These are phyloP conservation scores for Termitomyces sp. DNA, from an alignment of 768 basidiomycete genomes.

Conservation along the genomic window DNA sequence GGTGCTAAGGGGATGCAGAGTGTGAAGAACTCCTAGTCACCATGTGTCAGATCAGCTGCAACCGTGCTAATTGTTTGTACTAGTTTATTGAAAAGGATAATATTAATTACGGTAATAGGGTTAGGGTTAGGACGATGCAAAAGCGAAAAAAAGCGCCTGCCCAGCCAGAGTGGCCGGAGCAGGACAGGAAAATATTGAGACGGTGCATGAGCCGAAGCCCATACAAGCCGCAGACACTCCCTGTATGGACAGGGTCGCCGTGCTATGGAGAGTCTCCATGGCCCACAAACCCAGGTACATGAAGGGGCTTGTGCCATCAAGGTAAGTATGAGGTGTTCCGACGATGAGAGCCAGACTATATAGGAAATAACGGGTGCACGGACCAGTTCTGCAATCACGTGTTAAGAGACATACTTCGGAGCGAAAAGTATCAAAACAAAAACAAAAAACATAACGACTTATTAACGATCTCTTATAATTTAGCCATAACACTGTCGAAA, in stretches of 20 bases:
- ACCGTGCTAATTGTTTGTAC: too few relatives aligned
- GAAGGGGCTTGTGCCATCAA: slow-evolving; percentile 41
- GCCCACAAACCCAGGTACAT: slow-evolving; percentile 52
- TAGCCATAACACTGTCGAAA: not conserved
- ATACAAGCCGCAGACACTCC: slow-evolving; percentile 49
- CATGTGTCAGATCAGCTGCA: too few relatives aligned
- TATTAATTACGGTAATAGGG: not conserved
- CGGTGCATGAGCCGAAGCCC: slow-evolving; percentile 61
- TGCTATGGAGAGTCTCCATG: slow-evolving; percentile 58
- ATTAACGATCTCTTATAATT: slow-evolving; percentile 2
- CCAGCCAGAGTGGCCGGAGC: slow-evolving; percentile 45
- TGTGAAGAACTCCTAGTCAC: too few relatives aligned
- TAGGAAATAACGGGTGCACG: too few relatives aligned
- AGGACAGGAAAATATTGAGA: slow-evolving; percentile 63
- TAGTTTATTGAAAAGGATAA: too few relatives aligned
- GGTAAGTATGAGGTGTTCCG: slow-evolving; percentile 29
- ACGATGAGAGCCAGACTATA: too few relatives aligned
- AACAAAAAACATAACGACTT: not conserved
- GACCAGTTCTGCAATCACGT: too few relatives aligned
- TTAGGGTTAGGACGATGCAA: not conserved
- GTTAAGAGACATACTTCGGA: too few relatives aligned
- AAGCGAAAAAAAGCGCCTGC: slow-evolving; percentile 26
- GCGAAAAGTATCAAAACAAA: not conserved
- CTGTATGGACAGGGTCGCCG: slow-evolving; percentile 68
- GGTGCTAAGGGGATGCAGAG: too few relatives aligned